Percentiles rank a stretch among this genome's conserved stretches.
Conservation (phyloP, 164 flowering plant species). For the Cinnamomum chago region DNA sequence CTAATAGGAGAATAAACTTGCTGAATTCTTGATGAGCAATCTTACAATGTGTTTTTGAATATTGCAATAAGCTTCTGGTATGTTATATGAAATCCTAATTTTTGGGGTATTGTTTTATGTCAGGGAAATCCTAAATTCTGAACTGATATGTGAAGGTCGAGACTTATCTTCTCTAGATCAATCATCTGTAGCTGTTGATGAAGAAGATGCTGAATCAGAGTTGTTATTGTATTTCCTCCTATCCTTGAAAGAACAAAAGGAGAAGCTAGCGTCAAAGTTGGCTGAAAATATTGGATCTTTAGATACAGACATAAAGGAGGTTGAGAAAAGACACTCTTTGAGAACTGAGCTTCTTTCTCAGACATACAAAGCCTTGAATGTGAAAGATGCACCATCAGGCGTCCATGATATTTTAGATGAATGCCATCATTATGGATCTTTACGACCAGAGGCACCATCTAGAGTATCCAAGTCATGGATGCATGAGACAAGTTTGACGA, state of each 20-base stretch:
- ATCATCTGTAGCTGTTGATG: conserved; percentile 38
- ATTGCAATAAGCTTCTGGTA: background rate
- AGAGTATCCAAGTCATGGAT: conserved; percentile 14
- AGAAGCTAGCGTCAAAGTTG: conserved; percentile 54
- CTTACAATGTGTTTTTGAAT: background rate
- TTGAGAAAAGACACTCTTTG: conserved; percentile 43
- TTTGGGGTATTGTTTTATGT: conserved; percentile 8
- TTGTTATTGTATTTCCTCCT: conserved; percentile 68
- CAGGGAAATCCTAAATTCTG: conserved; percentile 86
- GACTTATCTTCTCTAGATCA: conserved; percentile 35
- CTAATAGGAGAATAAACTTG: background rate
- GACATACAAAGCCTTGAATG: conserved; percentile 12
- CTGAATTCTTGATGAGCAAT: background rate
- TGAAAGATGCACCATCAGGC: conserved; percentile 13
- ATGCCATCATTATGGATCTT: conserved; percentile 16
- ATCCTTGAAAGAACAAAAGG: conserved; percentile 57
- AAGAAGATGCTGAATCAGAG: conserved; percentile 75
- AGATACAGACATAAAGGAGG: conserved; percentile 71
- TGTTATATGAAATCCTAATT: background rate
- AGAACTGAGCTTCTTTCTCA: conserved; percentile 17
- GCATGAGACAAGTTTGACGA: conserved; percentile 43
- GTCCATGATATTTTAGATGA: conserved; percentile 1
- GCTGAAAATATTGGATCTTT: conserved; percentile 51
- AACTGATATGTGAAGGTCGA: conserved; percentile 41
- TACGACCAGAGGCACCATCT: conserved; percentile 17